These are phyloP conservation scores for Solanum hybrid DNA, from an alignment of 305 asterid genomes.

Conservation along the genomic window DNA sequence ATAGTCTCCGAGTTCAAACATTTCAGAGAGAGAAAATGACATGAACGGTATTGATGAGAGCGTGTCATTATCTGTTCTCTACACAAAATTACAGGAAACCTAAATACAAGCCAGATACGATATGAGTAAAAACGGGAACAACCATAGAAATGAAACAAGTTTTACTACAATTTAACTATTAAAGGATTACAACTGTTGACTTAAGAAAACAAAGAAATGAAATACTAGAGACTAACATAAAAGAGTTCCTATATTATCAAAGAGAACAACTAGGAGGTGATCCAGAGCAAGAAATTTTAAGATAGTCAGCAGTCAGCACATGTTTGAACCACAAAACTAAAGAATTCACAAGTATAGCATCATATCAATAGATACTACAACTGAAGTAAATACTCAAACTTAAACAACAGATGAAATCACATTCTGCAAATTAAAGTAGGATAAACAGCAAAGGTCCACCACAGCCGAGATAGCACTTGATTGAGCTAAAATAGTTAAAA, in stretches of 20 bases:
- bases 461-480: neutral
- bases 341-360: neutral
- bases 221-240: neutral
- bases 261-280: neutral
- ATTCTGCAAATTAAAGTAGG: neutral
- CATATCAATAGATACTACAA: neutral
- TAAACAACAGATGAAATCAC: neutral
- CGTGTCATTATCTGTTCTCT: neutral
- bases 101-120: neutral
- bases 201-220: neutral
- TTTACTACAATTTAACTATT: neutral
- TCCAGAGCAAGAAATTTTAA: neutral
- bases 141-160: neutral
- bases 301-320: neutral
- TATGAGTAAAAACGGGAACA: neutral
- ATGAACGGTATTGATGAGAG: neutral
- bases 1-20: neutral
- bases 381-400: neutral
- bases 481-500: neutral
- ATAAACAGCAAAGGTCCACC: neutral
- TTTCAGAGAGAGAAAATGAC: neutral
- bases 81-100: neutral
- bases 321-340: neutral
- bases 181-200: neutral
- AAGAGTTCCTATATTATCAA: neutral